Evolutionary conservation across 2,329 filamentous ascomycete species (phyloP), one percentile per base, ranked within the genome.

Genomic region (Arthrobotrys pseudoclavata): DNA sequence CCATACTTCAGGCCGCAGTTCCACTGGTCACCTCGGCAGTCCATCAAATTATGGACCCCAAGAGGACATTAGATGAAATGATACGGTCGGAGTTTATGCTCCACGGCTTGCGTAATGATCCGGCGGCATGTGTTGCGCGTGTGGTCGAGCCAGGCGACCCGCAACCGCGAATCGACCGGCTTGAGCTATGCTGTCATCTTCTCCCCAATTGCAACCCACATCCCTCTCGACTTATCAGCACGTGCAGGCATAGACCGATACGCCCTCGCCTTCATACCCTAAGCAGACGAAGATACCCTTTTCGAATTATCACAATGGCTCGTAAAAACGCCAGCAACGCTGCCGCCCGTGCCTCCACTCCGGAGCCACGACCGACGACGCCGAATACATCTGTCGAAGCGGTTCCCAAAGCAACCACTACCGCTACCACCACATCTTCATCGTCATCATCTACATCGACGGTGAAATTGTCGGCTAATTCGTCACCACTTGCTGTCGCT

Each of bases 121-220:
- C 10, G 9, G 15, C 47, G 20, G n/a, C 12, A 50, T 69, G 72
- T 60, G 72, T 76, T 76, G 72, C 72, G 72, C 48, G 40, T 68
- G 72, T 69, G 42, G 71, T 69, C 60, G n/a, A 42, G 47, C 47
- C 37, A 67, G 29, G 22, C 69, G 71, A 60, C 48, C 64, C 64
- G 48, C 45, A 69, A 62, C 67, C 45, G 69, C 69, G 69, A 67
- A 74, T 22, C 55, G 52, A 42, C 50, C 50, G 61, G 48, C 61
- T 66, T 40, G 53, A 69, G 72, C 72, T 76, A 77, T 71, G 74
- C 67, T 77, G 74, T 71, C 74, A 77, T 77, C 74, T 77, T 77
- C 67, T 70, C 18, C 53, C 62, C 66, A 50, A 52, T 22, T 48
- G 9, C 31, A 57, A 67, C 62, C 42, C 61, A 57, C 61, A 74